Base-by-base conservation (phyloP, 306 rosid species). In the Pyrus communis region DNA sequence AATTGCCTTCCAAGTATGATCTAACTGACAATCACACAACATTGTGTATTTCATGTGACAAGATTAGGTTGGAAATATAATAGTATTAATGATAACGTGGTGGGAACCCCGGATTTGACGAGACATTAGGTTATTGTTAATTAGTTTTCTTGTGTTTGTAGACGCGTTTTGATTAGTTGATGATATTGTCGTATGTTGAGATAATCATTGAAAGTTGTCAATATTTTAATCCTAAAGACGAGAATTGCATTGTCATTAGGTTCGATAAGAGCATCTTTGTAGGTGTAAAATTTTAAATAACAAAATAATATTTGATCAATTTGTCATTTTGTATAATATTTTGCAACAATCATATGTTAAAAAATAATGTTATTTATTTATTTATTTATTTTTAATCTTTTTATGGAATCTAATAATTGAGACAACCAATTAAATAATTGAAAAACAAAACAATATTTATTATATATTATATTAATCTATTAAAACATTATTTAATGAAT, bases 51-150 rank as follows among this genome's bases (percentile, higher is more conserved):
- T 33, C 69, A 65, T 30, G 9, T 9, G 69, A 65, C 35, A 69
- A 43, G 51, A 79, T 73, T 73, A 57, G 40, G 76, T 73, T 55
- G 65, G 21, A 57, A 35, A 67, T 66, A 64, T 52, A 18, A 67
- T 28, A 22, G 11, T 65, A 28, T 18, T 27, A 60, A 60, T 30
- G 73, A 35, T 63, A 81, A 77, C 79, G 55, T 78, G 82, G 85
- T 74, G 79, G 84, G 87, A 70, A 22, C 79, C 76, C 27, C 84
- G 84, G 87, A 83, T 63, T 76, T 73, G 57, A 80, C 45, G 35
- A 79, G 18, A 51, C 67, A 43, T 67, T 83, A 79, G 71, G 58
- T n/a, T 3, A 57, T 69, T 76, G 75, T 76, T 83, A 83, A 79
- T 80, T 71, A 60, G 63, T 38, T 76, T 76, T 73, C 76, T 80